Conservation (phyloP, 805 yeast genomes). For the Candida endomychidarum region DNA sequence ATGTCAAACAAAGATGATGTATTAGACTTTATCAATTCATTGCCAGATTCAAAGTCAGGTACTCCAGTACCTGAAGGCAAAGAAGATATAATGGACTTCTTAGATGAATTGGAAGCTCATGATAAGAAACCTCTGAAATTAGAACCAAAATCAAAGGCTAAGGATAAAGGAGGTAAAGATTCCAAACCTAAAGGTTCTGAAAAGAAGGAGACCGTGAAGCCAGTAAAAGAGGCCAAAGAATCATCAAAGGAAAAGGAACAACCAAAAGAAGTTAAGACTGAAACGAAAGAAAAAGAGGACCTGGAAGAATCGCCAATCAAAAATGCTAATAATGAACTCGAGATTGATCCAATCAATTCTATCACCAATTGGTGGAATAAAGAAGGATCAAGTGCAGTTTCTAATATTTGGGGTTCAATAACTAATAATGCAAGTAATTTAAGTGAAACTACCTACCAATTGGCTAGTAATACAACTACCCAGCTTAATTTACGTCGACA, state of each 20-base stretch:
- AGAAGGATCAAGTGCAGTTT: constrained; percentile 65
- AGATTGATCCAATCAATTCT: constrained; percentile 61
- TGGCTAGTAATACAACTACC: constrained; percentile 46
- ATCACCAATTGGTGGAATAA: constrained; percentile 74
- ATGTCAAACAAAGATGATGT: constrained; percentile 53
- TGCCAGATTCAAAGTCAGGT: constrained; percentile 58
- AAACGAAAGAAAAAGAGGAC: constrained; percentile 3
- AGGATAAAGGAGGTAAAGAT: constrained; percentile 11
- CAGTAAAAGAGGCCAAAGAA: constrained; percentile 6
- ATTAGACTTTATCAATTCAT: constrained; percentile 73
- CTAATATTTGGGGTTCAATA: constrained; percentile 69
- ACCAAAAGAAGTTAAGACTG: neutral
- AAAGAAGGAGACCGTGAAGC: constrained; percentile 18
- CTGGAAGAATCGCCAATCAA: too few species aligned
- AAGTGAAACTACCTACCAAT: constrained; percentile 51
- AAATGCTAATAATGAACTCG: constrained; percentile 20
- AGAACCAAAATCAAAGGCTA: constrained; percentile 30
- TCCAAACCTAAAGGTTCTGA: constrained; percentile 12
- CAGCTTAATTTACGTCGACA: constrained; percentile 42
- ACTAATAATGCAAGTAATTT: constrained; percentile 48
- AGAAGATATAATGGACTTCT: constrained; percentile 54
- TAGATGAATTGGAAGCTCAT: constrained; percentile 71
- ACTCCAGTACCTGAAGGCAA: constrained; percentile 38
- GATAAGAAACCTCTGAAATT: constrained; percentile 41
- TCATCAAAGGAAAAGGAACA: neutral